Evolutionary conservation across 2,329 filamentous ascomycete species (phyloP).

Genomic region (Cladosporium cucumerinum): DNA sequence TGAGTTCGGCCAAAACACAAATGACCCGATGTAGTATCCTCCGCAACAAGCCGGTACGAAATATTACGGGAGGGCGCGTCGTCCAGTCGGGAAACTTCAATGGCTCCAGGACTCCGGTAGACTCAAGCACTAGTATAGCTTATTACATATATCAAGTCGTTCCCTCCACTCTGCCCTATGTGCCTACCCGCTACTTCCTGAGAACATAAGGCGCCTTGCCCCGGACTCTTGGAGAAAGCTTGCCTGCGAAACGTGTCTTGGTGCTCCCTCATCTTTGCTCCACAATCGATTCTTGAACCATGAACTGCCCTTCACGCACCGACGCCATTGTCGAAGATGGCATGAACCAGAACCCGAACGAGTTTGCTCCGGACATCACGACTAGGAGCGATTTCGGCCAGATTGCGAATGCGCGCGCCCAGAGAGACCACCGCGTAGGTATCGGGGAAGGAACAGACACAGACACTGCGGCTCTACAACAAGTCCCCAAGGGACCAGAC

Average conservation of each 20-base stretch:
- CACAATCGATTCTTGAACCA: conserved; percentile 31
- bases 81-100: conserved; percentile 7
- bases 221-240: conserved; percentile 15
- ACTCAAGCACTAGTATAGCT: background rate
- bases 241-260: conserved; percentile 10
- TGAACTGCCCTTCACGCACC: conserved; percentile 65
- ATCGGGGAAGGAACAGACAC: conserved; percentile 27
- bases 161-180: background rate
- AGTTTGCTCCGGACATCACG: conserved; percentile 57
- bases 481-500: conserved; percentile 1
- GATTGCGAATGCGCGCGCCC: conserved; percentile 56
- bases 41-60: no score
- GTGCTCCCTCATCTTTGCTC: background rate
- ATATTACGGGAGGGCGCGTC: background rate
- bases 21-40: background rate
- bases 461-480: background rate
- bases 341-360: conserved; percentile 61
- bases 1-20: background rate
- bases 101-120: background rate
- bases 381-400: conserved; percentile 61
- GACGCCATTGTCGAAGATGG: conserved; percentile 53
- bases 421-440: conserved; percentile 42
- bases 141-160: background rate
- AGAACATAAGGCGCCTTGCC: conserved; percentile 6
- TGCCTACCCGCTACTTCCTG: background rate